Evolutionary conservation across 352 stramenopile species (phyloP), one percentile per base, ranked within the genome.

Genomic region (Pythium coloratum): DNA sequence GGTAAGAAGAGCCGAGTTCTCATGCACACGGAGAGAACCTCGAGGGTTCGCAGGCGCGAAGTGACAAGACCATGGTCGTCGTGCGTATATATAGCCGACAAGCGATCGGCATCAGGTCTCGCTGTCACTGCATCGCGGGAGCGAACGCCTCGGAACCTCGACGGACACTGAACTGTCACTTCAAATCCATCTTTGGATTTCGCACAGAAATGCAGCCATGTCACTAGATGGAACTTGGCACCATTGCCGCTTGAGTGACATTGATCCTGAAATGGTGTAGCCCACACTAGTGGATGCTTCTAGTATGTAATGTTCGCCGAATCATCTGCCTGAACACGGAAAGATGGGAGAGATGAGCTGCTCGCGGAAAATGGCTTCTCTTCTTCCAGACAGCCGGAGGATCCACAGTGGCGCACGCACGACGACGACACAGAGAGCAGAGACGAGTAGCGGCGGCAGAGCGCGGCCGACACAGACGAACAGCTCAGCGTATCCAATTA

Each of bases 261-360:
- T 8, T 32, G 16, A 24, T 24, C 20, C 20, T 24, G 20, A 24
- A 24, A 12, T 44, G 12, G 36, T 28, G 46, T 53, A 10, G n/a
- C 14, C 46, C 46, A 28, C 46, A 53, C 46, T 53, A 53, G 18
- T 14, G 10, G 30, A 30, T 18, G 46, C 18, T 32, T 28, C 4
- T 50, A 4, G 16, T 13, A 3, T 30, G 46, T 30, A 53, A 53
- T 53, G 46, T 53, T 53, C 46, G 46, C 46, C 46, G 46, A 53
- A 53, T 53, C 46, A n/a, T 53, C 46, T 20, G 20, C 3, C 1
- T 12, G 46, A 53, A 53, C 32, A 56, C 24, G 49, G 28, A 57
- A 32, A 36, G 18, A 32, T 44, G 55, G 55, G 55, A 61, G 55
- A 61, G 55, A 61, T 61, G 55, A 61, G 33, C 55, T 61, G 14